These are phyloP conservation scores for Eragrostis curvula DNA, from an alignment of 176 grass and related monocot genomes.

Conservation along the genomic window DNA sequence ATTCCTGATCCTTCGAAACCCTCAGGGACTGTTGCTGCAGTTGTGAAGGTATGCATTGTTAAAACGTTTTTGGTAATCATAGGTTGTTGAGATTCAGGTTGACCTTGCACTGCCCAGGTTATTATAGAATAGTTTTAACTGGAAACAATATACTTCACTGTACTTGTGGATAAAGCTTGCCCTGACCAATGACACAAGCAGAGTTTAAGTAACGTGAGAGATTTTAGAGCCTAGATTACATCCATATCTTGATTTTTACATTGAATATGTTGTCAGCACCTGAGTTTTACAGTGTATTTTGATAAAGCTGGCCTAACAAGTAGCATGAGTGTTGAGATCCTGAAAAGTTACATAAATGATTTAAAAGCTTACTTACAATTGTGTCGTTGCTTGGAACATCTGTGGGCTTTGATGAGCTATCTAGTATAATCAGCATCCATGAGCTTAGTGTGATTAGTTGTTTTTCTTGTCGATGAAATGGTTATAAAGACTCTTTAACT, in stretches of 20 bases:
- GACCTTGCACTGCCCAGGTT: not conserved
- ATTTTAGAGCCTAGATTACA: not conserved
- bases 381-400: not conserved
- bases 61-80: not conserved
- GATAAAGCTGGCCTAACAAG: not conserved
- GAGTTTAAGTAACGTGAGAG: not conserved
- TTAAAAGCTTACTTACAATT: not conserved
- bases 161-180: not conserved
- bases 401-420: not conserved
- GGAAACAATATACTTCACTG: not conserved
- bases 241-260: not conserved
- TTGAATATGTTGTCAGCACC: not conserved
- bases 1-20: slow-evolving; percentile 59
- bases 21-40: slow-evolving; percentile 48
- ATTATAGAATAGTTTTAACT: not conserved
- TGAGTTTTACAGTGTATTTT: not conserved
- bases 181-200: not conserved
- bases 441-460: not conserved
- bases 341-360: not conserved
- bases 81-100: not conserved
- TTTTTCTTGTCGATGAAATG: not conserved
- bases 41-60: slow-evolving; percentile 54
- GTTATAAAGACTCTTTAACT: not conserved
- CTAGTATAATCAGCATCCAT: not conserved
- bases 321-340: not conserved